Evolutionary conservation across 345 rosid genomes (phyloP), one percentile per base, ranked within the genome.

Genomic region (Brassica juncea): DNA sequence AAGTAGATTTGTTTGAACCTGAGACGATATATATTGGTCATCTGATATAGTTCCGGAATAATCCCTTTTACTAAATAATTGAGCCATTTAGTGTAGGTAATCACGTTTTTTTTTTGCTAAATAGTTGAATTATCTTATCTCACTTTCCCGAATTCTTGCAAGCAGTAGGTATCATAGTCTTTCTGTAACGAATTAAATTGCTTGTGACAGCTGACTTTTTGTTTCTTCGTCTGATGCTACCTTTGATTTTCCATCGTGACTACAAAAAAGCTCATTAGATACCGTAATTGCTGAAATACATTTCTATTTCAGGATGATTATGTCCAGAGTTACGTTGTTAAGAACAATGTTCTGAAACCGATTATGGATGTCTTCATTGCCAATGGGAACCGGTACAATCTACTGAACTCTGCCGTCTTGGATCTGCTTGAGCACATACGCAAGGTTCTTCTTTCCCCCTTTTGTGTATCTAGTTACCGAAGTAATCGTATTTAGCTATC

Each of bases 1-100:
- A 81, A 86, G 99, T 86, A 59, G 63, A 62, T 77, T 76, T 25
- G 47, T 66, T 58, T 76, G 70, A 71, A 71, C 65, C 21, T 11
- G 34, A n/a, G 63, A 58, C 4, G 1, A 9, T 70, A 25, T 12
- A 55, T 21, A 16, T 70, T 57, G n/a, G 58, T 70, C 14, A 69
- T n/a, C 42, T 54, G 28, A 21, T 52, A 35, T 74, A 68, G 47
- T 27, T 62, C 39, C 30, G 44, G 69, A 72, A 10, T 59, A 37
- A 68, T 54, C 71, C 31, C 60, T 78, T 27, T 37, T 4, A 71
- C 35, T 59, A 44, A 30, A 65, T 9, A 72, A 4, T 16, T 31
- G 77, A 67, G 72, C 25, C 57, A 32, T 32, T 60, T 67, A 34
- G 70, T 79, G 65, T 68, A 54, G 76, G 35, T 25, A 27, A 11